Conservation (phyloP, 2,329 filamentous ascomycete species). For the Xylariaceae sp. region DNA sequence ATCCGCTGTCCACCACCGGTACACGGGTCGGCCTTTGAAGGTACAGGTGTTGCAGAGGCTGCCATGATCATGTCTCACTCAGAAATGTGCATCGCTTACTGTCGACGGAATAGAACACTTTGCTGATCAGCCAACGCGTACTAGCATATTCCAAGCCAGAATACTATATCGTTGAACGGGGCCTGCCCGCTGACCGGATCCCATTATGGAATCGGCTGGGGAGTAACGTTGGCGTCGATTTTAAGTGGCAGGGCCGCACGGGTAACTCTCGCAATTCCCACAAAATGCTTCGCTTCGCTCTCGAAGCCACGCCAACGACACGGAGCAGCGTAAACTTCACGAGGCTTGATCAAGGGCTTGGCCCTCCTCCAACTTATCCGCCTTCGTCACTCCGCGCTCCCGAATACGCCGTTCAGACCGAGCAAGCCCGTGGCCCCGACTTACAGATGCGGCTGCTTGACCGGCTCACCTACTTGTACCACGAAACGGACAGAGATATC, state of each 20-base stretch:
- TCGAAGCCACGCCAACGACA: slow-evolving; percentile 25
- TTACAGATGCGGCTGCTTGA: slow-evolving; percentile 40
- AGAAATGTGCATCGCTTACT: too few relatives aligned
- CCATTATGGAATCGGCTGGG: slow-evolving; percentile 28
- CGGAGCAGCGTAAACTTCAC: slow-evolving; percentile 21
- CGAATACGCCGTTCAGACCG: slow-evolving; percentile 6
- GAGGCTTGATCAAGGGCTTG: not conserved
- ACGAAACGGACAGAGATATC: slow-evolving; percentile 40
- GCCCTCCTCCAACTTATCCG: slow-evolving; percentile 11
- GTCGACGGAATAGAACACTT: not conserved
- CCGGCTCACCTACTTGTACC: slow-evolving; percentile 40
- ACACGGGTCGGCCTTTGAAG: not conserved
- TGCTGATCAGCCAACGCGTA: slow-evolving; percentile 5
- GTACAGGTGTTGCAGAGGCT: too few relatives aligned
- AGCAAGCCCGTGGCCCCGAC: slow-evolving; percentile 21
- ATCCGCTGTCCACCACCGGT: not conserved
- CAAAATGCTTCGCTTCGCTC: slow-evolving; percentile 43
- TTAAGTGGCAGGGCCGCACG: slow-evolving; percentile 39
- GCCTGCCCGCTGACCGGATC: slow-evolving; percentile 24
- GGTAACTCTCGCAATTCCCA: slow-evolving; percentile 45
- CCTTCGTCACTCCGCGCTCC: slow-evolving; percentile 12
- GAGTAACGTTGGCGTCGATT: slow-evolving; percentile 34
- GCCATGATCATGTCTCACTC: too few relatives aligned
- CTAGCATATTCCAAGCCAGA: slow-evolving; percentile 32
- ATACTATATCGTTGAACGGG: slow-evolving; percentile 33